Conservation (phyloP, 202 grass and related monocot species). For the Bolboschoenoplectus hybrid region DNA sequence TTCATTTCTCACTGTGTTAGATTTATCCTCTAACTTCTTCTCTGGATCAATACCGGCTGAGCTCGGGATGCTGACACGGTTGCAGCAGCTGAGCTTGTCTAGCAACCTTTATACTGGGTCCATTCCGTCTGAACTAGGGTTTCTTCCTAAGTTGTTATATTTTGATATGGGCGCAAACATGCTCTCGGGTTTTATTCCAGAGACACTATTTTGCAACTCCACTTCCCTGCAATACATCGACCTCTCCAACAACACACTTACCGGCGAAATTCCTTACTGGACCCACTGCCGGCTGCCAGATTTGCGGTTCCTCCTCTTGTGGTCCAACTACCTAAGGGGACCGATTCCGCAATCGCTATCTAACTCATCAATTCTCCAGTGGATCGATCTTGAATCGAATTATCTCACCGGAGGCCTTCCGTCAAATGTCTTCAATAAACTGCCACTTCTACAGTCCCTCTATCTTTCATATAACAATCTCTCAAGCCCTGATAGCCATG, state of each 20-base stretch:
- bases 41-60: slow-evolving; percentile 58
- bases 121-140: slow-evolving; percentile 59
- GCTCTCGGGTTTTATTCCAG: slow-evolving; percentile 55
- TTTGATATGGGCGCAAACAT: slow-evolving; percentile 72
- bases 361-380: slow-evolving; percentile 78
- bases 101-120: slow-evolving; percentile 52
- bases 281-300: slow-evolving; percentile 55
- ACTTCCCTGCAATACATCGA: slow-evolving; percentile 72
- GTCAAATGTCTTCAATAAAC: slow-evolving; percentile 56
- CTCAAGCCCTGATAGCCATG: slow-evolving; percentile 45
- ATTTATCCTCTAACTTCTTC: slow-evolving; percentile 63
- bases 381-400: slow-evolving; percentile 78
- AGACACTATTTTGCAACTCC: slow-evolving; percentile 73
- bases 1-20: slow-evolving; percentile 54
- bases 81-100: slow-evolving; percentile 62
- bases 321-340: slow-evolving; percentile 75
- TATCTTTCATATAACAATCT: slow-evolving; percentile 84
- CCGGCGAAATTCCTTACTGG: slow-evolving; percentile 57
- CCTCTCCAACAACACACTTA: slow-evolving; percentile 63
- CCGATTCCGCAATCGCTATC: slow-evolving; percentile 57
- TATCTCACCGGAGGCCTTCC: slow-evolving; percentile 69
- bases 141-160: slow-evolving; percentile 45
- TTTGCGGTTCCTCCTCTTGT: slow-evolving; percentile 74
- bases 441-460: slow-evolving; percentile 55
- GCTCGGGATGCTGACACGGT: slow-evolving; percentile 41